These are phyloP conservation scores for Penicillium sp. DNA, from an alignment of 2,329 filamentous ascomycete genomes.

Conservation along the genomic window DNA sequence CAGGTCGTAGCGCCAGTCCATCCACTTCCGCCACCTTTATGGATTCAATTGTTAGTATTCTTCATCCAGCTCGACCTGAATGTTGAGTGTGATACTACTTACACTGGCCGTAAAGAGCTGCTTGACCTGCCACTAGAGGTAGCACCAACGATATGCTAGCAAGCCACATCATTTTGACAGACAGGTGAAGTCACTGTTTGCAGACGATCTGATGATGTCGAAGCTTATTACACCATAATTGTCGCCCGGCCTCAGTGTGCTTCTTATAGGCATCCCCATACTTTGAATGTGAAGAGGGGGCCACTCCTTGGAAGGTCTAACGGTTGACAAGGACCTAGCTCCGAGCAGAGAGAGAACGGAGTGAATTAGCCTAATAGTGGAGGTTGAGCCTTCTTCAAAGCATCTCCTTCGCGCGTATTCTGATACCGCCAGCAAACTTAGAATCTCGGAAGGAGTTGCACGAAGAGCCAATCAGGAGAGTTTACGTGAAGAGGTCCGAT, in stretches of 20 bases:
- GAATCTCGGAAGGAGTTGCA: neutral
- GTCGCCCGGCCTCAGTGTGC: neutral
- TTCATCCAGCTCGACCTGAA: neutral
- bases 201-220: neutral
- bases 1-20: conserved; percentile 7
- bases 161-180: conserved; percentile 2
- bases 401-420: neutral
- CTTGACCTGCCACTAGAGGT: conserved; percentile 4
- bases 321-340: neutral
- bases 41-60: neutral
- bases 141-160: neutral
- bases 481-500: neutral
- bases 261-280: neutral
- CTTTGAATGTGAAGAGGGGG: neutral
- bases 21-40: conserved; percentile 5
- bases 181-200: neutral
- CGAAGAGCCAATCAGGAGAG: neutral
- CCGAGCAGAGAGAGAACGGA: neutral
- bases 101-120: conserved; percentile 8
- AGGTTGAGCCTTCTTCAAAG: neutral
- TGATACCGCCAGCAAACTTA: neutral
- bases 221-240: neutral
- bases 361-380: conserved; percentile 1
- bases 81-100: neutral
- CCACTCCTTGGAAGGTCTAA: neutral